phyloP scores from a whole-genome alignment of 2,329 filamentous ascomycete species.

The Mariannaea elegans region DNA sequence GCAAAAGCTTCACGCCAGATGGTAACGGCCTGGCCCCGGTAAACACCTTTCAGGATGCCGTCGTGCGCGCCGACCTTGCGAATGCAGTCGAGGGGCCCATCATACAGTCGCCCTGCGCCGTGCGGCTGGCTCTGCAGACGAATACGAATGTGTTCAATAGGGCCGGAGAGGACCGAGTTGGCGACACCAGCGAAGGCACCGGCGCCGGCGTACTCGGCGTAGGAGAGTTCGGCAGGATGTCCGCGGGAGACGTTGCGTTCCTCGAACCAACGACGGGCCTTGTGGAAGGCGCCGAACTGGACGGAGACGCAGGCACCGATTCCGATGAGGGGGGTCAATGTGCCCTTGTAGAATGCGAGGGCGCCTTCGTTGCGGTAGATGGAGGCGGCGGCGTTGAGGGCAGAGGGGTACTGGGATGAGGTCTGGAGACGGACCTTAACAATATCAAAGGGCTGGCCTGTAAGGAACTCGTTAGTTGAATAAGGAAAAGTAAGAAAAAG shows the following conservation, averaged over 20 bases:
- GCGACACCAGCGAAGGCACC: constrained; percentile 93
- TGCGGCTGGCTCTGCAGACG: constrained; percentile 96
- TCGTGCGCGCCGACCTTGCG: constrained; percentile 76
- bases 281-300: constrained; percentile 97
- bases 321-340: constrained; percentile 90
- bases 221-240: constrained; percentile 69
- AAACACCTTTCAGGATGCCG: constrained; percentile 76
- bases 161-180: constrained; percentile 87
- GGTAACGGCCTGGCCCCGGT: constrained; percentile 88
- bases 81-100: constrained; percentile 88
- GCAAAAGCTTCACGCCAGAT: constrained; percentile 89
- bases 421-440: constrained; percentile 98
- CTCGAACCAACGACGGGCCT: constrained; percentile 87
- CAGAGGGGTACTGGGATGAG: constrained; percentile 80
- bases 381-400: constrained; percentile 79
- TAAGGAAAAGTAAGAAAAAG: background rate
- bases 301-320: constrained; percentile 98
- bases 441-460: constrained; percentile 83
- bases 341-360: constrained; percentile 97
- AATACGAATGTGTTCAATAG: constrained; percentile 97
- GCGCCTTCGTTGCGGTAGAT: constrained; percentile 91
- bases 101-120: constrained; percentile 79
- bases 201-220: constrained; percentile 87
- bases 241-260: constrained; percentile 70
- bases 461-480: constrained; percentile 11